Conservation (phyloP, 73 alveolate genomes). For the Paramecium biaurelia region DNA sequence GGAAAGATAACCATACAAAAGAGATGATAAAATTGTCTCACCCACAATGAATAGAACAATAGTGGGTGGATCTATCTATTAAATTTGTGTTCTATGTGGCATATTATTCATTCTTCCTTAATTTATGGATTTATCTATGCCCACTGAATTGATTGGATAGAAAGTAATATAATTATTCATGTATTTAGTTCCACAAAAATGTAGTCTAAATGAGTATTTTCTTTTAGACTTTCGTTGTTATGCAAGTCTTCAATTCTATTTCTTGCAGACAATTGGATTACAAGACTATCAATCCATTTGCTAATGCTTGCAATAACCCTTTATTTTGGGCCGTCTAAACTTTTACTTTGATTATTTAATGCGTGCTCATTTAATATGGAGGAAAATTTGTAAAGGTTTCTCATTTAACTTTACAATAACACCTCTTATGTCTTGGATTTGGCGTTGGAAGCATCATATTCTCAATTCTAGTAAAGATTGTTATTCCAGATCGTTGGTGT, state of each 20-base stretch:
- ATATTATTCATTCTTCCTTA: constrained; percentile 64
- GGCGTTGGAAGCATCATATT: constrained; percentile 68
- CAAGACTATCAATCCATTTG: constrained; percentile 83
- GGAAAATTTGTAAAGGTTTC: constrained; percentile 82
- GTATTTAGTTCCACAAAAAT: background rate
- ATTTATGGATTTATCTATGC: constrained; percentile 30
- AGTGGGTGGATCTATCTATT: constrained; percentile 73
- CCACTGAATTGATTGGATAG: background rate
- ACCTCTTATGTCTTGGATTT: constrained; percentile 72
- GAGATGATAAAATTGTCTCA: constrained; percentile 80
- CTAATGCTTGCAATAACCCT: constrained; percentile 84
- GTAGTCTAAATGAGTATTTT: constrained; percentile 73
- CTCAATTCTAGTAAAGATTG: constrained; percentile 11
- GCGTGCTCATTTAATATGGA: constrained; percentile 80
- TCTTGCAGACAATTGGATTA: constrained; percentile 84
- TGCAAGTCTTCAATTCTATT: constrained; percentile 92
- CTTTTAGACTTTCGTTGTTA: constrained; percentile 89
- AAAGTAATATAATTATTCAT: background rate
- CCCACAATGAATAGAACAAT: constrained; percentile 82
- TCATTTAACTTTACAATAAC: constrained; percentile 72
- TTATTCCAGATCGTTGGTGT: constrained; percentile 43
- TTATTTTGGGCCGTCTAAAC: constrained; percentile 69
- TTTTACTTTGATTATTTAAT: constrained; percentile 75
- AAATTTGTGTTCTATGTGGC: constrained; percentile 55
- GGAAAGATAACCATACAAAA: constrained; percentile 79